phyloP scores from a whole-genome alignment of 2,329 filamentous ascomycete genomes.

The Fusarium denticulatum region DNA sequence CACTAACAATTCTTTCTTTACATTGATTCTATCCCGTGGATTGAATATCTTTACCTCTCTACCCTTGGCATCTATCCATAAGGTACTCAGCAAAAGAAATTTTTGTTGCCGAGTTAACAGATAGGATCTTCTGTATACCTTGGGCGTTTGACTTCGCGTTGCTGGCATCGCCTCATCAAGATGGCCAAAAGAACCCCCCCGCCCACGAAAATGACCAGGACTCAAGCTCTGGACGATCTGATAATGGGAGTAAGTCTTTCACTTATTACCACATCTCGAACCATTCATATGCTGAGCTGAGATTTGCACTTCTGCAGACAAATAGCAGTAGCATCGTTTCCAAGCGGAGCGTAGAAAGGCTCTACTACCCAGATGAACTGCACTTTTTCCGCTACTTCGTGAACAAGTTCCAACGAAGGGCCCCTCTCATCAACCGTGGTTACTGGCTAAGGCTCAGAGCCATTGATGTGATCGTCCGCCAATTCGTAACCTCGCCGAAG shows the following conservation, averaged over 20 bases:
- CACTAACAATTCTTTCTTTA: slow-evolving; percentile 31
- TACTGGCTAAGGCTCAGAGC: slow-evolving; percentile 89
- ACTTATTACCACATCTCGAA: background rate
- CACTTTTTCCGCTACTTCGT: slow-evolving; percentile 92
- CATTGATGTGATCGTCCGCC: slow-evolving; percentile 76
- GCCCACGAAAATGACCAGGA: slow-evolving; percentile 34
- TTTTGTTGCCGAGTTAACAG: background rate
- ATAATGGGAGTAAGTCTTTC: slow-evolving; percentile 63
- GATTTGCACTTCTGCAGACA: slow-evolving; percentile 61
- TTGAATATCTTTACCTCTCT: background rate
- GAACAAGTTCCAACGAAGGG: slow-evolving; percentile 80
- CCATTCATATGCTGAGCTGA: background rate
- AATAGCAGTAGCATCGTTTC: slow-evolving; percentile 94
- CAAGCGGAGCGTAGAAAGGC: slow-evolving; percentile 89
- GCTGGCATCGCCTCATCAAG: background rate
- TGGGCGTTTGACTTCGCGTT: background rate
- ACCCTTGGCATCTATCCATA: background rate
- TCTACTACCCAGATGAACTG: slow-evolving; percentile 80
- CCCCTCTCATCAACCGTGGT: slow-evolving; percentile 90
- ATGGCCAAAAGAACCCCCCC: slow-evolving; percentile 30
- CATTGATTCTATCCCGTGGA: background rate
- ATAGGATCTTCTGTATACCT: background rate
- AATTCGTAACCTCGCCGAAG: slow-evolving; percentile 71
- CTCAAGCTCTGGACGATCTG: slow-evolving; percentile 57
- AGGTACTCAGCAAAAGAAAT: background rate